Conservation (phyloP, 139 green algal species). For the Coccomyxa sp. region DNA sequence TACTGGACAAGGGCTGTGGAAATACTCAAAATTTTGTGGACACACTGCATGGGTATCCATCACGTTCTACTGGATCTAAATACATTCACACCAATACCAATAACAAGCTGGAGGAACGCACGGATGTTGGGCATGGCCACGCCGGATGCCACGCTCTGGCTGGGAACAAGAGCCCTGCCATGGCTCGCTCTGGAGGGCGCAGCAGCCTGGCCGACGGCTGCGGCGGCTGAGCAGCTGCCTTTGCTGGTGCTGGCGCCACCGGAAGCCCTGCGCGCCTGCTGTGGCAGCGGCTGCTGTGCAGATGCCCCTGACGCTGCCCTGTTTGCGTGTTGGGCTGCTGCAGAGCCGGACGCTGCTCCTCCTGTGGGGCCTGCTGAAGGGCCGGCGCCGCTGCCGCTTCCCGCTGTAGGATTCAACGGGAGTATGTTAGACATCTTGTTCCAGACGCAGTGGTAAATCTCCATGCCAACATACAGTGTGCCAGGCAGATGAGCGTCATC, state of each 20-base stretch:
- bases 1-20: too few species aligned
- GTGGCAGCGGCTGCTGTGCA: neutral
- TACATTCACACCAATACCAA: neutral
- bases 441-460: neutral
- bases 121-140: neutral
- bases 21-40: too few species aligned
- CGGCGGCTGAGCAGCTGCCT: neutral
- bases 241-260: neutral
- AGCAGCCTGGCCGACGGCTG: neutral
- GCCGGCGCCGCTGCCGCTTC: too few species aligned
- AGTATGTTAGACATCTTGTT: neutral
- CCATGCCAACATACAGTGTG: neutral
- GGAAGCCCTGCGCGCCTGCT: neutral
- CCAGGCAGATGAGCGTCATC: neutral
- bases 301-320: too few species aligned
- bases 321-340: neutral
- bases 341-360: neutral
- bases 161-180: neutral
- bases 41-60: too few species aligned
- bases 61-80: too few species aligned
- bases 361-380: neutral
- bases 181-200: neutral
- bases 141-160: neutral
- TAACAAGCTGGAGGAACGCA: neutral
- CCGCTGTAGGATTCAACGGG: too few species aligned